These are phyloP conservation scores for Xylaria telfairii DNA, from an alignment of 495 filamentous ascomycete genomes.

Conservation along the genomic window DNA sequence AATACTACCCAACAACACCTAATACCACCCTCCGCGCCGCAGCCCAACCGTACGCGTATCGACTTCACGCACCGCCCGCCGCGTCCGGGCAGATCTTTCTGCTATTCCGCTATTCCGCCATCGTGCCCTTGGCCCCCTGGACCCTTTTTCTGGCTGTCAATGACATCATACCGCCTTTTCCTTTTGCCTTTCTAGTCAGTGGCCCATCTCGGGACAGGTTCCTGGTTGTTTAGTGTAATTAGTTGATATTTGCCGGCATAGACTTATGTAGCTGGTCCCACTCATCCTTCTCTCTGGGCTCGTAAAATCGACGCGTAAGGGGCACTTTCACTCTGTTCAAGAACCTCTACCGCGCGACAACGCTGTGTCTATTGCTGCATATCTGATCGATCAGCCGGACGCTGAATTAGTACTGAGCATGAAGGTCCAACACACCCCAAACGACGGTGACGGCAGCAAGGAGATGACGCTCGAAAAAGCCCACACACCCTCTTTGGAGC, in stretches of 20 bases:
- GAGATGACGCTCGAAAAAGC: not conserved
- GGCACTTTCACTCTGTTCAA: not conserved
- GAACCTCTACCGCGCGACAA: not conserved
- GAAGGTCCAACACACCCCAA: not conserved
- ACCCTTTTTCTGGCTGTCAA: not conserved
- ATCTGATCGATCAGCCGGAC: too few species aligned
- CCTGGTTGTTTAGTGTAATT: not conserved
- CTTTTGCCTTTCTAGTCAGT: not conserved
- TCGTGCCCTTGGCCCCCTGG: not conserved
- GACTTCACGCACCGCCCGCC: not conserved
- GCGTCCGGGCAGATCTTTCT: not conserved
- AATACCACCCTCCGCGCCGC: not conserved
- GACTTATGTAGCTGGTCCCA: not conserved
- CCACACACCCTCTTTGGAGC: not conserved
- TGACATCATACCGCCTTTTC: conserved; percentile 19
- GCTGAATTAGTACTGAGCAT: not conserved
- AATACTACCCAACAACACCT: too few species aligned
- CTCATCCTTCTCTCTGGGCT: not conserved
- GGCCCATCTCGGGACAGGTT: not conserved
- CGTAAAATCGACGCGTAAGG: not conserved
- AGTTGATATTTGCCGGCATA: not conserved
- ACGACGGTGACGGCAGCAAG: not conserved
- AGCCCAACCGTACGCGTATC: not conserved
- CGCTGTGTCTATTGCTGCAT: not conserved
- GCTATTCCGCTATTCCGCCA: not conserved